Conservation (phyloP, 2,329 filamentous ascomycete genomes). For the Alternaria sp. region DNA sequence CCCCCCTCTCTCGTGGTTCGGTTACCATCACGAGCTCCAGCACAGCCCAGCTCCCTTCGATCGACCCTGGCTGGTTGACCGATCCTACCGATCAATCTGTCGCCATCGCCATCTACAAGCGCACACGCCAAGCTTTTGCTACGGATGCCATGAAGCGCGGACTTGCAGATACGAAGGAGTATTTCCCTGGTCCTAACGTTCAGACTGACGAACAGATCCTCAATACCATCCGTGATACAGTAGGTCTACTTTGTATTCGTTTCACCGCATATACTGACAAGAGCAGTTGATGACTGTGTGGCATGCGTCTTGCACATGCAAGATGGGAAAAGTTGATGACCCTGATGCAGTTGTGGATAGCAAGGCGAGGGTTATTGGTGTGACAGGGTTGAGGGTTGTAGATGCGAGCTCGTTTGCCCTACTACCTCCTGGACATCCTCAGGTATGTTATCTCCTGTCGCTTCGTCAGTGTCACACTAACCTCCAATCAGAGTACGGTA, state of each 20-base stretch:
- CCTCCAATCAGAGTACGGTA: constrained; percentile 14
- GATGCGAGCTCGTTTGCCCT: constrained; percentile 46
- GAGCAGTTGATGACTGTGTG: constrained; percentile 25
- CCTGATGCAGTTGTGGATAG: constrained; percentile 46
- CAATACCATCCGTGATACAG: constrained; percentile 20
- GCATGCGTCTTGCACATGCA: constrained; percentile 39
- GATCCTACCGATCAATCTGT: constrained; percentile 42
- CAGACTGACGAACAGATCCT: constrained; percentile 39
- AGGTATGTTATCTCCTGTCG: not conserved
- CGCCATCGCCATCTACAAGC: constrained; percentile 41
- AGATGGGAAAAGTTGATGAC: constrained; percentile 42
- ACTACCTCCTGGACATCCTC: constrained; percentile 49
- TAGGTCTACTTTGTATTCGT: not conserved
- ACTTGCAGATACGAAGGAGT: constrained; percentile 24
- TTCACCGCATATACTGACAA: not conserved
- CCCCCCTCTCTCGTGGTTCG: constrained; percentile 47
- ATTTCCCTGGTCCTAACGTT: constrained; percentile 33
- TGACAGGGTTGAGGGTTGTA: constrained; percentile 44
- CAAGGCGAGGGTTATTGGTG: constrained; percentile 45
- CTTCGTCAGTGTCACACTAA: not conserved
- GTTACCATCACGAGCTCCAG: constrained; percentile 44
- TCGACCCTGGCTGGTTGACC: constrained; percentile 50
- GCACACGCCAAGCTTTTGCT: constrained; percentile 39
- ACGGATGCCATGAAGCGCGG: constrained; percentile 27
- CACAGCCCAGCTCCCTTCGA: constrained; percentile 35